Evolutionary conservation across 1,139 yeast species (phyloP).

Genomic region (Diutina neorugosa): DNA sequence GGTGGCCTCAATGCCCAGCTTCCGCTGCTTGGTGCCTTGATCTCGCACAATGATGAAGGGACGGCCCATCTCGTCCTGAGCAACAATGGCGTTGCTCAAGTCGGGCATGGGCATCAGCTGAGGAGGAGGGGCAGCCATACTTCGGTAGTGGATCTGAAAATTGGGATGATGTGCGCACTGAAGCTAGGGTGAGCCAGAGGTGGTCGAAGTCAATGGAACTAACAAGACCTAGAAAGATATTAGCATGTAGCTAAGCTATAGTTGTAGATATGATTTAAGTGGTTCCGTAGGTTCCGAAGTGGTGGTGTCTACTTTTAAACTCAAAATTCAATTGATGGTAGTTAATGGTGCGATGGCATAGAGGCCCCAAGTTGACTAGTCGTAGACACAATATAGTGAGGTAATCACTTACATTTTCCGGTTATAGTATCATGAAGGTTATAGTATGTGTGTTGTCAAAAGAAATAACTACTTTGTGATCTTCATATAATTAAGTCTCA

Average conservation of each 20-base stretch:
- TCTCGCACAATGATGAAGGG: conserved; percentile 96
- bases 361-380: too few relatives aligned
- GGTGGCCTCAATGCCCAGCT: conserved; percentile 91
- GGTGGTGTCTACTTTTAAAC: too few relatives aligned
- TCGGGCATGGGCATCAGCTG: conserved; percentile 50
- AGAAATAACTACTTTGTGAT: too few relatives aligned
- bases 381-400: too few relatives aligned
- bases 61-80: conserved; percentile 98
- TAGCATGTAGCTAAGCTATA: background rate
- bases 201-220: background rate
- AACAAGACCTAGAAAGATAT: too few relatives aligned
- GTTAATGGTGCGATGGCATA: background rate
- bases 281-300: background rate
- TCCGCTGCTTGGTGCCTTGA: conserved; percentile 87
- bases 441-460: too few relatives aligned
- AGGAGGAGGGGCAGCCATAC: background rate
- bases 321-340: too few relatives aligned
- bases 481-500: too few relatives aligned
- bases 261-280: background rate
- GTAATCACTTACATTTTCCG: too few relatives aligned
- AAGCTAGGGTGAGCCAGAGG: background rate
- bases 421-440: too few relatives aligned
- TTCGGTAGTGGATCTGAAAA: background rate
- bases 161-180: background rate
- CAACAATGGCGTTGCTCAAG: conserved; percentile 93